Evolutionary conservation across 1,284 basidiomycete species (phyloP), one percentile per base, ranked within the genome.

Genomic region (Apiotrichum sp.): DNA sequence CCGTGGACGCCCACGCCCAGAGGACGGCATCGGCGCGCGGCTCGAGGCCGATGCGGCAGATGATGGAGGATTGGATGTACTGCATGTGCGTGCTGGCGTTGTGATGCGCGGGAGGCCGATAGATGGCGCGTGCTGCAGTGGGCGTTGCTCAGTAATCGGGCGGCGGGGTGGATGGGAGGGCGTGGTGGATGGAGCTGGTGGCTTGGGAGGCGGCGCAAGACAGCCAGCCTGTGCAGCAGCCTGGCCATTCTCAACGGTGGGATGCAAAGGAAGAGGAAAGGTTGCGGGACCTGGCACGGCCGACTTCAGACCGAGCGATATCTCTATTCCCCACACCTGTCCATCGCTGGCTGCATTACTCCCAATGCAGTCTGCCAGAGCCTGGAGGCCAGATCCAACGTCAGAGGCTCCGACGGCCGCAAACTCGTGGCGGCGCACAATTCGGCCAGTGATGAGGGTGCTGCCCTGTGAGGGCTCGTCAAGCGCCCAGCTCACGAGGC

Each of bases 381-480:
- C 69, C 47, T 71, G 69, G 22, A 74, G 53, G 1, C 67, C 58
- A 53, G 69, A 49, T 14, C 62, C 62, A 31, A 60, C 49, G 6
- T 47, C 14, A 1, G 33, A 22, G 4, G 36, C 36, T 3, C 32
- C 16, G 16, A 55, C 34, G 13, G n/a, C 39, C 32, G 47, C 40
- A 34, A 59, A 48, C 39, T 54, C 45, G 53, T 56, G 22, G 13
- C 44, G 39, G 55, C 55, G 33, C 10, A 68, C 56, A 10, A 74
- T 56, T 38, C 73, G 58, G 14, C 73, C 73, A 2, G 71, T 73
- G 49, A 74, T 72, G 47, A 74, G 63, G 45, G 66, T 71, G 58
- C 73, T 74, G 7, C 71, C 71, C 34, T 62, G 59, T 29, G 68
- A 68, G 4, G 67, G 65, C 51, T 74, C 73, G 2, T 63, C 61